Conservation (phyloP, 495 filamentous ascomycete genomes). For the Aspergillus bridgeri region DNA sequence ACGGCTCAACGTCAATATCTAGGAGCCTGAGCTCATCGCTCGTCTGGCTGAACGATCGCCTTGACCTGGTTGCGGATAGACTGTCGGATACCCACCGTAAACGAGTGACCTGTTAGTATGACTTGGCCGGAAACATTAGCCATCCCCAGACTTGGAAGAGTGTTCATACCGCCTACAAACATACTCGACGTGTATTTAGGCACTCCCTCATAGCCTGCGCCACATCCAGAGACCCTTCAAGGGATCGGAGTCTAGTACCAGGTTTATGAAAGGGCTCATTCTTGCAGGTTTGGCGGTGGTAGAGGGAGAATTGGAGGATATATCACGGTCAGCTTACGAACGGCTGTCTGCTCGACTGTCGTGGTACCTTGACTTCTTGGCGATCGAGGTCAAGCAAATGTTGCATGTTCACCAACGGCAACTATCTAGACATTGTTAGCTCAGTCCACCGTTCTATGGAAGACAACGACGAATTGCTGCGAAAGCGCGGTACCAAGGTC, state of each 20-base stretch:
- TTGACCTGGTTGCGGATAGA: neutral
- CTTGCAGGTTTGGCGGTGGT: neutral
- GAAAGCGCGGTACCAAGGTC: neutral
- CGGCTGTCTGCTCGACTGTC: neutral
- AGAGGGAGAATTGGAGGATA: neutral
- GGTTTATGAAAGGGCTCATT: neutral
- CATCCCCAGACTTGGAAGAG: neutral
- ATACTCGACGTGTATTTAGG: neutral
- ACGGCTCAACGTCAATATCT: neutral
- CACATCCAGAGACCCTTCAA: neutral
- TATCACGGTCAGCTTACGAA: neutral
- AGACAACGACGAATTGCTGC: neutral
- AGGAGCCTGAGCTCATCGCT: neutral
- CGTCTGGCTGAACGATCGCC: neutral
- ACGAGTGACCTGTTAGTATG: neutral
- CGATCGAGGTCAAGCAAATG: neutral
- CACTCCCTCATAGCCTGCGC: neutral
- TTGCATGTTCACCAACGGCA: neutral
- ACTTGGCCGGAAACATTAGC: neutral
- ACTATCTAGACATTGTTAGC: neutral
- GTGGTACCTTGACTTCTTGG: neutral
- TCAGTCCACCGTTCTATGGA: neutral
- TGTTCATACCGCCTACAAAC: neutral
- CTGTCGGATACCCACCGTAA: neutral
- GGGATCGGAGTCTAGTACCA: neutral